Evolutionary conservation across 305 asterid species (phyloP).

Genomic region (Striga hermonthica): DNA sequence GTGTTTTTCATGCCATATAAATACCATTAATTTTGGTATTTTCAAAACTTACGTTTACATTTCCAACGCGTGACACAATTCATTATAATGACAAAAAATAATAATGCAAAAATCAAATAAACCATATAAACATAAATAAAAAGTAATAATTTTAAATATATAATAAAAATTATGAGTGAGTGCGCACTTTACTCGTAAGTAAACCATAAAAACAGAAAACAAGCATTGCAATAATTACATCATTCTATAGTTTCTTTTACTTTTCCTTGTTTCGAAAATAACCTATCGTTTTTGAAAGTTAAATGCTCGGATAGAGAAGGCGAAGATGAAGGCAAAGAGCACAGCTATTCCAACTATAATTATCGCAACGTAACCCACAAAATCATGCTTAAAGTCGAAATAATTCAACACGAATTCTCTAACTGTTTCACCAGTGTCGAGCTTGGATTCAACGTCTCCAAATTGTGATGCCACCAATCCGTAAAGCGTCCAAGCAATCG

Average conservation of each 20-base stretch:
- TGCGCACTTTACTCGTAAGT: no score
- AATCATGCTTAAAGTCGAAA: conserved; percentile 56
- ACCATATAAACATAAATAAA: no score
- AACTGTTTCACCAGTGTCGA: conserved; percentile 55
- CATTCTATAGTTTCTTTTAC: not conserved
- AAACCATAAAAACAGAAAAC: no score
- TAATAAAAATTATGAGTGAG: no score
- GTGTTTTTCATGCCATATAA: no score
- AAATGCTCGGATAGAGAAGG: conserved; percentile 59
- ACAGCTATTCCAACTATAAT: conserved; percentile 53
- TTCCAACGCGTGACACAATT: no score
- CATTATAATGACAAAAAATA: no score
- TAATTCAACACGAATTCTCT: conserved; percentile 52
- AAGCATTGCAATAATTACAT: no score
- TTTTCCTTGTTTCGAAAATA: not conserved
- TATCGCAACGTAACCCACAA: conserved; percentile 58
- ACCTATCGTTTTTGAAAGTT: conserved; percentile 69
- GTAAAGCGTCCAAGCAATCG: conserved; percentile 72
- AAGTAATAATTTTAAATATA: no score
- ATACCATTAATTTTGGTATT: no score
- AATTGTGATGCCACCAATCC: conserved; percentile 75
- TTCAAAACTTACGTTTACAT: no score
- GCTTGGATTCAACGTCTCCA: conserved; percentile 47
- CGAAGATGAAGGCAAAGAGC: conserved; percentile 65
- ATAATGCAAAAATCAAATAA: no score